Base-by-base conservation (phyloP, 1,139 yeast genomes). In the Lodderomyces metapsilosis region DNA sequence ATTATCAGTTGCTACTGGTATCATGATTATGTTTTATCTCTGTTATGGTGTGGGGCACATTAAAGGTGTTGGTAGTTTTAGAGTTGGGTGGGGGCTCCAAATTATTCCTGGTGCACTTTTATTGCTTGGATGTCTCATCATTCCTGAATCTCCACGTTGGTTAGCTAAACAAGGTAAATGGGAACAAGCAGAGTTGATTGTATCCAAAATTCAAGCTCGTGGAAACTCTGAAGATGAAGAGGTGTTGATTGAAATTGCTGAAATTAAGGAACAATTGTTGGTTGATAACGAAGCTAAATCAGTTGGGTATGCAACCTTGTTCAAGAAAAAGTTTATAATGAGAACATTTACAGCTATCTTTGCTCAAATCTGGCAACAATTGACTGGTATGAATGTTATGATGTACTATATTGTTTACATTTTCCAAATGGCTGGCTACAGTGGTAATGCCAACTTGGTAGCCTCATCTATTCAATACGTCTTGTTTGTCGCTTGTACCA, bases 91-190 rank as follows among this genome's bases (percentile, higher is more conserved):
- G 87, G 83, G 77, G 43, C 46, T 83, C 44, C 89, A 83, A 62
- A 70, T 78, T 44, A 57, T 80, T 34, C 89, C 89, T 18, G 88
- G 86, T 21, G 43, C 70, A 6, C 18, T 76, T 3, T 65, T 84
- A 42, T 62, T 80, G 43, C 6, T 58, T 34, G 80, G 81, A 49
- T 53, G 71, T 28, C 62, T 76, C 52, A 61, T 78, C 49, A 64
- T 84, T 45, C 88, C 85, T 15, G 91, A 84, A 59, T 82, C 91
- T 3, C 91, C 92, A 34, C 76, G 84, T 58, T 84, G 88, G 88
- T 67, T 77, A 50, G 84, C 82, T n/a, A 71, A 76, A 47, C 76
- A 77, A 49, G 85, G 78, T 44, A 64, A 75, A 50, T 80, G 85
- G 82, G 87, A 82, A 18, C 83, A 81, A 48, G 81, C 85, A 36